Base-by-base conservation (phyloP, 1,284 basidiomycete species). In the Ustilago crameri region DNA sequence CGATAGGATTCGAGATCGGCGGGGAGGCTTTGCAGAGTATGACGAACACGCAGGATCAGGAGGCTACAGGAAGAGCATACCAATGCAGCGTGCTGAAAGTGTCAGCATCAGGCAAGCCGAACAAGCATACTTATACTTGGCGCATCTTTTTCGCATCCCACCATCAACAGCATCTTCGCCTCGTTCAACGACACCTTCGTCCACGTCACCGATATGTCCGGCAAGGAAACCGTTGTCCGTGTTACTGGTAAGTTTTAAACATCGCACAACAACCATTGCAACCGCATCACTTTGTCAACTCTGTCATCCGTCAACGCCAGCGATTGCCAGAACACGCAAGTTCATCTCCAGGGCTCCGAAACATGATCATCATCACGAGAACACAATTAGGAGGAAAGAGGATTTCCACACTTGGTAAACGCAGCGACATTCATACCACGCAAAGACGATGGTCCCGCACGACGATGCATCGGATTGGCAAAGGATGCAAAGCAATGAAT, bases 131-230 rank as follows among this genome's bases (percentile, higher is more conserved):
- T 67, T 35, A 62, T 51, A 53, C 43, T 18, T 55, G n/a, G 15
- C 26, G 23, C 37, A 18, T 30, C 15, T 32, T 23, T 51, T 17
- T 42, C 46, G 15, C 18, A 35, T 43, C 18, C 8, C 23, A 20
- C 17, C 3, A 26, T 27, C 59, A 50, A 59, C 75, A 77, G 77
- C 79, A 79, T 80, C 73, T 81, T 81, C 74, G 82, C 81, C 70
- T 83, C 80, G 46, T 98, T 98, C 90, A 98, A 98, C 87, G 95
- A 98, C 85, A 98, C 96, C 76, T 98, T 98, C 86, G 95, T 99
- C 79, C 96, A 99, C 85, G 88, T 98, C 82, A 98, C 95, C 85
- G 96, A 98, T 92, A 88, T 98, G 68, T 94, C 95, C 42, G 96
- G 95, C 83, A 95, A 93, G 88, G 95, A 98, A 88, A 98, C 95